Base-by-base conservation (phyloP, 768 basidiomycete species). In the Psilocybe tampanensis region DNA sequence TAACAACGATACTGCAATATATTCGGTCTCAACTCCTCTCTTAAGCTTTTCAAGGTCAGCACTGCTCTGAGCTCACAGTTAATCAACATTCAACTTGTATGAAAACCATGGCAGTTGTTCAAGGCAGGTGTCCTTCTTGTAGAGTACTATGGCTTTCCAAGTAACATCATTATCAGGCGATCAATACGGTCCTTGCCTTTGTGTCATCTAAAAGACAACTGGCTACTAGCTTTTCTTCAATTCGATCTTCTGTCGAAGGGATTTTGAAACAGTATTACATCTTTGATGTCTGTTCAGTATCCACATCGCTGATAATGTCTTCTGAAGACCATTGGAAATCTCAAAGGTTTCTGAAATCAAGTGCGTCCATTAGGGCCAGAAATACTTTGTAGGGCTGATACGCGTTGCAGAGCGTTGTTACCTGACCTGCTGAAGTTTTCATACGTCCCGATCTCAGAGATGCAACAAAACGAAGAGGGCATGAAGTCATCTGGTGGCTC, bases 181-280 rank as follows among this genome's bases (percentile, higher is more conserved):
- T 95, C 45, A 95, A 95, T 63, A 92, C 93, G 13, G 91, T 96
- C 3, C 80, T 95, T 39, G 93, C 90, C 0, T 96, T 96, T 65
- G 81, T 93, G 36, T 90, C 91, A 2, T 86, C 91, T 0, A 80
- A 91, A 59, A 90, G 91, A 61, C 84, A 90, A 60, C 70, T 95
- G 32, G 89, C 92, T 7, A 86, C 84, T 7, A 94, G 91, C 0
- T 95, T 94, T 64, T 77, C 85, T 6, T 81, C 85, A 2, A 79
- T 95, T 22, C 81, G 88, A 42, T 78, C 82, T 13, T 92, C 91
- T n/a, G 92, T 93, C 0, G 93, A 95, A 74, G 77, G 81, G 45
- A 76, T 95, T 8, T 70, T 94, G 18, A 90, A 91, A 65, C 79
- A 85, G 94, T 90, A 59, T n/a, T 42, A 17, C 26, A 19, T 43